phyloP scores from a whole-genome alignment of 176 grass and related monocot species.

The Oryza rufipogon region DNA sequence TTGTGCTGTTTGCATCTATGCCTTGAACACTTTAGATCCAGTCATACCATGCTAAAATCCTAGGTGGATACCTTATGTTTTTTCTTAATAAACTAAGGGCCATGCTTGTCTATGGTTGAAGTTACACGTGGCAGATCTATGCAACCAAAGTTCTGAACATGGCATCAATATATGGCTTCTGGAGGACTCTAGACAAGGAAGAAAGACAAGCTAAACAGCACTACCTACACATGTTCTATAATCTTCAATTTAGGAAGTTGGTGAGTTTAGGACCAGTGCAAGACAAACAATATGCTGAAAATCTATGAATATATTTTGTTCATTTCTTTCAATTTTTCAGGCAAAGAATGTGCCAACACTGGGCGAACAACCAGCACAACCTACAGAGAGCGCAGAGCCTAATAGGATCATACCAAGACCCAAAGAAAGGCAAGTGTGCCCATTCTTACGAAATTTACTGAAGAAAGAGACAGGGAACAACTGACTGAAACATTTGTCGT shows the following conservation, averaged over 20 bases:
- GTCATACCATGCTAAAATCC: not conserved
- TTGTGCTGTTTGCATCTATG: not conserved
- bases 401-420: slow-evolving; percentile 13
- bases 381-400: not conserved
- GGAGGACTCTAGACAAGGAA: slow-evolving; percentile 81
- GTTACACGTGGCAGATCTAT: slow-evolving; percentile 99
- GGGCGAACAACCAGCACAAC: slow-evolving; percentile 27
- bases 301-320: not conserved
- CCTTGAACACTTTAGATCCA: not conserved
- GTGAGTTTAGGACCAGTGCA: slow-evolving; percentile 39
- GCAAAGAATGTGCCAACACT: slow-evolving; percentile 48
- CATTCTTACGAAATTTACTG: slow-evolving; percentile 58
- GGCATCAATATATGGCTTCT: slow-evolving; percentile 84
- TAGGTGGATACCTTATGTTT: not conserved
- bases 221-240: slow-evolving; percentile 85
- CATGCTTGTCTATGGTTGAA: slow-evolving; percentile 26
- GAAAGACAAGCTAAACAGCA: slow-evolving; percentile 65
- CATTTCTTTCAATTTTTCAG: slow-evolving; percentile 32
- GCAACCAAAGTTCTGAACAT: slow-evolving; percentile 83
- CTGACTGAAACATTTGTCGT: slow-evolving; percentile 31
- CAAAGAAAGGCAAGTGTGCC: slow-evolving; percentile 65
- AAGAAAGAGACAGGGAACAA: slow-evolving; percentile 47
- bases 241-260: slow-evolving; percentile 80
- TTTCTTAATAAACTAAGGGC: not conserved
- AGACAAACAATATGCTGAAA: not conserved